These are phyloP conservation scores for Inga leiocalycina DNA, from an alignment of 306 rosid species.

Conservation along the genomic window DNA sequence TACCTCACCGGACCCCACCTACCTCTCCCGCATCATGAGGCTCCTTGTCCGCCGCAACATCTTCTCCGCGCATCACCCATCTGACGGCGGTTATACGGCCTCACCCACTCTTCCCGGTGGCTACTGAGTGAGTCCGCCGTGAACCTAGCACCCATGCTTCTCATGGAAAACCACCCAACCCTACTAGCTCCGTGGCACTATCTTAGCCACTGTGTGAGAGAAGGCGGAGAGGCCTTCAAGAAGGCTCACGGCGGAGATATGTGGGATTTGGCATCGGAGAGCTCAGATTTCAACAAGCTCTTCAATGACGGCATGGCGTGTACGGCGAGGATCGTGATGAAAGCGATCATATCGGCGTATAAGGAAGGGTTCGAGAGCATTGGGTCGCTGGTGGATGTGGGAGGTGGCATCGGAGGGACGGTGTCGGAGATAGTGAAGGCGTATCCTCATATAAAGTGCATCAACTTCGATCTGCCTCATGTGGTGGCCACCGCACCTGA, in stretches of 20 bases:
- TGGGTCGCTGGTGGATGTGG: conserved; percentile 8
- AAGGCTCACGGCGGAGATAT: not conserved
- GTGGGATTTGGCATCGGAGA: not conserved
- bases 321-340: not conserved
- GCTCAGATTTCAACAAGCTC: not conserved
- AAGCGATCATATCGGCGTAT: not conserved
- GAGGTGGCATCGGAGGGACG: not conserved
- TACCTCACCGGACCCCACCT: not conserved
- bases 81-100: not conserved
- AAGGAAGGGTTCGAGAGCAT: conserved; percentile 10
- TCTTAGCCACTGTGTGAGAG: not conserved
- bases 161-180: not conserved
- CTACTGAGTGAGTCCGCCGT: not conserved
- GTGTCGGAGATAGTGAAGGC: not conserved
- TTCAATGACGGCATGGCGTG: not conserved
- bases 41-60: not conserved
- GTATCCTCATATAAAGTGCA: not conserved
- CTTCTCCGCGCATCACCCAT: not conserved
- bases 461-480: not conserved
- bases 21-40: not conserved
- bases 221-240: not conserved
- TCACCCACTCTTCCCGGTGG: not conserved
- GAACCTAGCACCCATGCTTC: not conserved
- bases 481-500: not conserved
- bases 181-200: not conserved